A percentile compares a stretch with the other conserved stretches of the same genome.
Conservation (phyloP, 306 rosid genomes). For the Quillaja saponaria region DNA sequence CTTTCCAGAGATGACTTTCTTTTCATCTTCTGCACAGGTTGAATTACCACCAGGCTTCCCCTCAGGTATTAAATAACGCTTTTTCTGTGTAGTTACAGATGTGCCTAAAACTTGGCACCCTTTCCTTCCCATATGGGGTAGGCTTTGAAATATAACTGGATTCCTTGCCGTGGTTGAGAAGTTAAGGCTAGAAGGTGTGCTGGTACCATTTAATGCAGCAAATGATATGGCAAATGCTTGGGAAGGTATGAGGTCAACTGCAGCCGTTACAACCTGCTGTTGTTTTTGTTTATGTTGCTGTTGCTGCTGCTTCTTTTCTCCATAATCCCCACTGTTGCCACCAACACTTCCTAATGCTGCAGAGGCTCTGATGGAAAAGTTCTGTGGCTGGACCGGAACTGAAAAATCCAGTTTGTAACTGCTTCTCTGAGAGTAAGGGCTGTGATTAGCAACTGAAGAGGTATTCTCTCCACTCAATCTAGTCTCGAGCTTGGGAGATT, state of each 20-base stretch:
- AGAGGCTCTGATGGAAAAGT: constrained; percentile 59
- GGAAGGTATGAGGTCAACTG: constrained; percentile 52
- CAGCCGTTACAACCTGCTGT: constrained; percentile 43
- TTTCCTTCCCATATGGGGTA: constrained; percentile 47
- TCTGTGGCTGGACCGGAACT: constrained; percentile 58
- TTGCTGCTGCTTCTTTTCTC: constrained; percentile 49
- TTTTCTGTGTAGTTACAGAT: constrained; percentile 48
- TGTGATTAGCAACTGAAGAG: constrained; percentile 42
- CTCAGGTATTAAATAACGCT: constrained; percentile 42
- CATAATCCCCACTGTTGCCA: constrained; percentile 42
- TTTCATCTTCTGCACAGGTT: constrained; percentile 43
- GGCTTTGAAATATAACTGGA: constrained; percentile 50
- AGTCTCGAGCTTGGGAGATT: constrained; percentile 41
- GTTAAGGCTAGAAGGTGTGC: constrained; percentile 48
- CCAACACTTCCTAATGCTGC: constrained; percentile 37
- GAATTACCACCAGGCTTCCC: constrained; percentile 47
- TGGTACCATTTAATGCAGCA: constrained; percentile 44
- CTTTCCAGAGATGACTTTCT: constrained; percentile 51
- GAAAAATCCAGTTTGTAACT: constrained; percentile 49
- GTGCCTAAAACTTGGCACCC: constrained; percentile 49
- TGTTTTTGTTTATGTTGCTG: constrained; percentile 1
- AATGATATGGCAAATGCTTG: constrained; percentile 65
- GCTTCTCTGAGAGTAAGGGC: constrained; percentile 43
- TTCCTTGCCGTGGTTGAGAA: constrained; percentile 47
- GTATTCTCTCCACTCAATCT: constrained; percentile 37